Percentiles rank a stretch among this genome's conserved stretches.
These are phyloP conservation scores for Petasospora rhodanensis DNA, from an alignment of 1,139 yeast genomes.

Conservation along the genomic window DNA sequence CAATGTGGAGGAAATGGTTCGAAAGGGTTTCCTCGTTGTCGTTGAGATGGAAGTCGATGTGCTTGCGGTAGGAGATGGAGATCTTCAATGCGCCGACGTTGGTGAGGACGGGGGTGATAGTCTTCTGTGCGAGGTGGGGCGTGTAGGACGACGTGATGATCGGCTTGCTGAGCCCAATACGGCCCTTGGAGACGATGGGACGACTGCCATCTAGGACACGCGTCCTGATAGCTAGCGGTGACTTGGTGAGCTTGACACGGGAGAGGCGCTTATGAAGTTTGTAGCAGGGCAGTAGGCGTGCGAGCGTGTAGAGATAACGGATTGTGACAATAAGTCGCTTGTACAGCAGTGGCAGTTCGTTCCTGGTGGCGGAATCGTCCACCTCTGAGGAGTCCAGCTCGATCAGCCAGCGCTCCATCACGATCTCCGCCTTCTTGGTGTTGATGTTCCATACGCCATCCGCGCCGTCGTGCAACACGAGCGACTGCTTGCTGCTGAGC, in stretches of 20 bases:
- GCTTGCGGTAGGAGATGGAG: constrained; percentile 74
- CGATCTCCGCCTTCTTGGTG: constrained; percentile 68
- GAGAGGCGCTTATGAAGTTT: constrained; percentile 42
- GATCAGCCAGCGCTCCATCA: constrained; percentile 86
- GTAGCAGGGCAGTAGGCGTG: constrained; percentile 69
- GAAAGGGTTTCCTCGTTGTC: constrained; percentile 65
- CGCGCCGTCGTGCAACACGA: constrained; percentile 53
- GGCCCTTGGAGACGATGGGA: constrained; percentile 74
- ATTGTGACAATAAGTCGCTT: constrained; percentile 72
- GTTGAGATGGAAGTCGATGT: constrained; percentile 60
- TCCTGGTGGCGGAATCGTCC: constrained; percentile 28
- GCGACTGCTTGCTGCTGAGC: constrained; percentile 54
- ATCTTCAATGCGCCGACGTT: constrained; percentile 68
- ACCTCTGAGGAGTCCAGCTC: constrained; percentile 50
- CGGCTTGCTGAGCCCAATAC: constrained; percentile 76
- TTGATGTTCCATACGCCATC: constrained; percentile 50
- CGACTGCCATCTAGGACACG: constrained; percentile 71
- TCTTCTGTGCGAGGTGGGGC: constrained; percentile 53
- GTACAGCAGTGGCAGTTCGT: constrained; percentile 65
- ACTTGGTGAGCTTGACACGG: constrained; percentile 35
- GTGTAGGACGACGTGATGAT: constrained; percentile 37
- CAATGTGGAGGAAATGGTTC: constrained; percentile 50
- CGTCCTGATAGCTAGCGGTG: constrained; percentile 46
- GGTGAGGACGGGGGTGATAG: constrained; percentile 67
- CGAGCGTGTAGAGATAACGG: constrained; percentile 64